Evolutionary conservation across 306 rosid genomes (phyloP).

Genomic region (Luffa aegyptiaca): DNA sequence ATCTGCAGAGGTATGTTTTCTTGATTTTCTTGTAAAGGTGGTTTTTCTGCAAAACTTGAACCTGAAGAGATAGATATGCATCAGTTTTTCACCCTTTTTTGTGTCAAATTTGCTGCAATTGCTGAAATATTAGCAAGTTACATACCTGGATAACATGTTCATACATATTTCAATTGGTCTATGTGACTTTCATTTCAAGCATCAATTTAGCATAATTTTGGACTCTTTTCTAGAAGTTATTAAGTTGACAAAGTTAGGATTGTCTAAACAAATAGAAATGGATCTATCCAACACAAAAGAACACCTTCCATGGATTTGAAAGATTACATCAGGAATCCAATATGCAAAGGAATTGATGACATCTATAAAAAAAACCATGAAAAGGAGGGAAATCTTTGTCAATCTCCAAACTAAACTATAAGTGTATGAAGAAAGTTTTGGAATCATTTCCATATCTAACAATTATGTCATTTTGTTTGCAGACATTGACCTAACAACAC

Average conservation of each 20-base stretch:
- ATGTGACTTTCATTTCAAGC: neutral
- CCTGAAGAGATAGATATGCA: conserved; percentile 42
- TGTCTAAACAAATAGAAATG: neutral
- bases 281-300: neutral
- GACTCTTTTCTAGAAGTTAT: neutral
- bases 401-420: neutral
- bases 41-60: conserved; percentile 32
- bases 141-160: neutral
- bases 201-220: neutral
- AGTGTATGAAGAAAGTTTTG: neutral
- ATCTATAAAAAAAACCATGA: no score
- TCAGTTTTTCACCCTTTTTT: neutral
- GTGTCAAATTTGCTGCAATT: neutral
- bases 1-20: conserved; percentile 12
- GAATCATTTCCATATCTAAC: neutral
- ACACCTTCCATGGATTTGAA: neutral
- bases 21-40: conserved; percentile 23
- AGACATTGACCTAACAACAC: neutral
- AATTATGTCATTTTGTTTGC: neutral
- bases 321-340: neutral
- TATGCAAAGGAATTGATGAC: no score
- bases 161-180: neutral
- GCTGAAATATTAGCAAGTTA: neutral
- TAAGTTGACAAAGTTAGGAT: neutral
- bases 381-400: no score